phyloP scores from a whole-genome alignment of 1,284 basidiomycete genomes.

The Malassezia sp. region DNA sequence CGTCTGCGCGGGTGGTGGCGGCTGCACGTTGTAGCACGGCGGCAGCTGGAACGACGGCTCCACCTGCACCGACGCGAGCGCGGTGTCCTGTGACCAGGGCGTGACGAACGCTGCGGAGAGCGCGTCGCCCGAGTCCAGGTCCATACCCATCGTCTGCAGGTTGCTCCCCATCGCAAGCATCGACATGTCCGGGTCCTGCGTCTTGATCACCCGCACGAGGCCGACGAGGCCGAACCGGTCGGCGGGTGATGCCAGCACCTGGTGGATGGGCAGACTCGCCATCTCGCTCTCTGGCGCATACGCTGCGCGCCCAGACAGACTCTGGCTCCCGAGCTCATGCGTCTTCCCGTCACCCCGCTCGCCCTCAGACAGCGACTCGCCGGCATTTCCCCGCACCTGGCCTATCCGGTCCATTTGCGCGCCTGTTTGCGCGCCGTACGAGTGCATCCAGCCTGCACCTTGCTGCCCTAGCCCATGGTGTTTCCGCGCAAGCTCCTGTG shows the following conservation, averaged over 20 bases:
- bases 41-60: constrained; percentile 73
- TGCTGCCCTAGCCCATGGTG: constrained; percentile 1
- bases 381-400: background rate
- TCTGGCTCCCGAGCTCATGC: constrained; percentile 5
- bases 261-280: constrained; percentile 65
- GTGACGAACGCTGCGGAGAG: constrained; percentile 89
- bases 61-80: constrained; percentile 70
- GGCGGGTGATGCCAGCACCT: constrained; percentile 82
- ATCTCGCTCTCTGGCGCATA: constrained; percentile 17
- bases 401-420: constrained; percentile 5
- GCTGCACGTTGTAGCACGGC: constrained; percentile 82
- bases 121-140: constrained; percentile 71
- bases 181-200: constrained; percentile 72
- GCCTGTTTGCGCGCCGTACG: constrained; percentile 4
- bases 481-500: constrained; percentile 10
- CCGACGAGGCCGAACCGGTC: constrained; percentile 89
- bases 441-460: constrained; percentile 8
- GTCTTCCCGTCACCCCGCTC: constrained; percentile 17
- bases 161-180: constrained; percentile 82
- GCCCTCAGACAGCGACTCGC: constrained; percentile 16
- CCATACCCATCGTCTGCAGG: constrained; percentile 80
- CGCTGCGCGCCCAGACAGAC: constrained; percentile 2
- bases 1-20: constrained; percentile 71
- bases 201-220: constrained; percentile 80
- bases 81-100: constrained; percentile 83